Conservation (phyloP, 345 rosid genomes). For the Ailanthus altissimus region DNA sequence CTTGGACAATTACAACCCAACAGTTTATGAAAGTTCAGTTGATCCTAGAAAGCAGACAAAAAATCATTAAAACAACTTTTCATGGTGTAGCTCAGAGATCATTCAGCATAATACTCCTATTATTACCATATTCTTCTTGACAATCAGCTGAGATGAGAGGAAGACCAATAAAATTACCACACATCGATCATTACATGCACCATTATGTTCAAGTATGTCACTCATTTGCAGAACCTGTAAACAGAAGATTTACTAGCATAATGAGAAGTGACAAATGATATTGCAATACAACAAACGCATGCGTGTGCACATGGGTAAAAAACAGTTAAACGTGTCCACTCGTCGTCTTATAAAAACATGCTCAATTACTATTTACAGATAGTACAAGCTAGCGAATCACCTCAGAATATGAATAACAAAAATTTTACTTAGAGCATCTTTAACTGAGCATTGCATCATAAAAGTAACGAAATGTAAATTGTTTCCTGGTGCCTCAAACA, state of each 20-base stretch:
- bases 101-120: constrained; percentile 13
- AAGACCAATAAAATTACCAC: constrained; percentile 74
- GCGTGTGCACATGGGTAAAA: background rate
- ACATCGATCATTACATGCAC: constrained; percentile 62
- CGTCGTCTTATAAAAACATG: background rate
- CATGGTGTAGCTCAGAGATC: constrained; percentile 17
- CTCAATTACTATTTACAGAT: constrained; percentile 5
- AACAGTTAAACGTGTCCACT: background rate
- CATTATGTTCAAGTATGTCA: constrained; percentile 84
- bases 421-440: background rate
- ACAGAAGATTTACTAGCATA: background rate
- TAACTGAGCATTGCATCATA: constrained; percentile 3
- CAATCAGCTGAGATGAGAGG: constrained; percentile 69
- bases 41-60: constrained; percentile 52
- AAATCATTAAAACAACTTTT: constrained; percentile 19
- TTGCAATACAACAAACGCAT: background rate
- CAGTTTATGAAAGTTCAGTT: constrained; percentile 84
- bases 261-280: background rate
- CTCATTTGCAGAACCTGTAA: constrained; percentile 82
- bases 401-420: background rate
- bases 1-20: constrained; percentile 68
- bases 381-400: constrained; percentile 2
- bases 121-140: constrained; percentile 65
- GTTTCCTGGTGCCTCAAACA: background rate
- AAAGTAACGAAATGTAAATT: background rate